Conservation (phyloP, 345 rosid species). For the Tarenaya hassleriana region DNA sequence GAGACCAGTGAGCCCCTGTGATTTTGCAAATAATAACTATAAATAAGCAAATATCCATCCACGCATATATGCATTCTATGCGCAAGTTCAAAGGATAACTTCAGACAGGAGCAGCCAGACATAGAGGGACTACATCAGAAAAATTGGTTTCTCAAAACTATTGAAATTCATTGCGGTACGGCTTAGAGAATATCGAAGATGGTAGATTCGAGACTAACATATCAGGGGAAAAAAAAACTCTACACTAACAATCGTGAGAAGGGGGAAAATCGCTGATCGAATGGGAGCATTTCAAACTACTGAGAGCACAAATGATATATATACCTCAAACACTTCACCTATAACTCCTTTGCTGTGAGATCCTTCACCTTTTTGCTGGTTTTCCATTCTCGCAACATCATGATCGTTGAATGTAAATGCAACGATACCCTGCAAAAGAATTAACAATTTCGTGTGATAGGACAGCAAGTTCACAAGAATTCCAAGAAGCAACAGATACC, state of each 20-base stretch:
- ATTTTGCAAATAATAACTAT: not conserved
- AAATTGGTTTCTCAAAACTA: not conserved
- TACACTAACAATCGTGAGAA: no score
- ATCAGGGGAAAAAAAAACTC: no score
- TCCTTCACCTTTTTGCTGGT: constrained; percentile 57
- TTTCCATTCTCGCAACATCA: constrained; percentile 73
- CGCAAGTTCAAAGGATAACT: constrained; percentile 10
- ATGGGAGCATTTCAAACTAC: not conserved
- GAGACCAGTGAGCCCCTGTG: constrained; percentile 89
- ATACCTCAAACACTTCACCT: constrained; percentile 90
- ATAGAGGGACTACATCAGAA: not conserved
- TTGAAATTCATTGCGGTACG: not conserved
- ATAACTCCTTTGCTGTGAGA: constrained; percentile 88
- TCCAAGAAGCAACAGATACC: constrained; percentile 16
- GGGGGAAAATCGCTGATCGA: no score
- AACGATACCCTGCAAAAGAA: constrained; percentile 69
- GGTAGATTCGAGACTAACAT: no score
- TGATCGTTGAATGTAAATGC: constrained; percentile 92
- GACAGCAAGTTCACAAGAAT: constrained; percentile 9
- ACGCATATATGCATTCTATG: constrained; percentile 11
- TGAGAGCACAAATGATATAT: not conserved
- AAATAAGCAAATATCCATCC: no score
- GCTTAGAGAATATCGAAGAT: not conserved
- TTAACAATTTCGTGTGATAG: constrained; percentile 16
- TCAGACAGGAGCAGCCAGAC: constrained; percentile 1